Evolutionary conservation across 495 filamentous ascomycete genomes (phyloP).

Genomic region (Evernia prunastri): DNA sequence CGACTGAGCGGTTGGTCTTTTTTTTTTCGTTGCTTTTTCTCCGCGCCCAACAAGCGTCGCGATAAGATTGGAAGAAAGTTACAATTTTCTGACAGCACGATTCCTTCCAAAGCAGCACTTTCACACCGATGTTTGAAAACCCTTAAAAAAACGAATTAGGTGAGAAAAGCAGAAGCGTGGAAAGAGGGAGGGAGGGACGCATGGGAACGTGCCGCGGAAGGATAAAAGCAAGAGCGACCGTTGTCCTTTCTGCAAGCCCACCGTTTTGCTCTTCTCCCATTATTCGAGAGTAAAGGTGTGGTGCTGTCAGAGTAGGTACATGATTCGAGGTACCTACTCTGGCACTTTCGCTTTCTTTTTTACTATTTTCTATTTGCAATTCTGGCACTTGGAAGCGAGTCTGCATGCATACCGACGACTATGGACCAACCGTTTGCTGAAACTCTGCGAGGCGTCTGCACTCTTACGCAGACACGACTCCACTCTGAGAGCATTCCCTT

Average conservation of each 20-base stretch:
- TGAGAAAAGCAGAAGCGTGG: neutral
- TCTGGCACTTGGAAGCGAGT: neutral
- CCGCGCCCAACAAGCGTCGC: neutral
- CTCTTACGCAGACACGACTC: neutral
- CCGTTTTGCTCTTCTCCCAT: neutral
- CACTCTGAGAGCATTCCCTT: conserved; percentile 1
- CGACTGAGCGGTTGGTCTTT: neutral
- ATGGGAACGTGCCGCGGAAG: neutral
- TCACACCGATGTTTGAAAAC: no score
- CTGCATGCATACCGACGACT: neutral
- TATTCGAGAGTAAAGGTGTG: no score
- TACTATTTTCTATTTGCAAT: neutral
- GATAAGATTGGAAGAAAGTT: neutral
- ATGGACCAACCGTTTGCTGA: neutral
- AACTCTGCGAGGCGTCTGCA: neutral
- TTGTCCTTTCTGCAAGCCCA: conserved; percentile 1
- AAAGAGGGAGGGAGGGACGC: neutral
- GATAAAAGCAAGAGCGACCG: neutral
- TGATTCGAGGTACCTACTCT: no score
- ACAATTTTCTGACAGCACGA: neutral
- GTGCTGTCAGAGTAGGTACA: no score
- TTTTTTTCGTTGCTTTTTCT: neutral
- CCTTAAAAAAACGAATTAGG: neutral
- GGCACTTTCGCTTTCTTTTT: no score
- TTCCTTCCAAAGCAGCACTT: neutral